Conservation (phyloP, 2,329 filamentous ascomycete species). For the Cladosporium colombiae region DNA sequence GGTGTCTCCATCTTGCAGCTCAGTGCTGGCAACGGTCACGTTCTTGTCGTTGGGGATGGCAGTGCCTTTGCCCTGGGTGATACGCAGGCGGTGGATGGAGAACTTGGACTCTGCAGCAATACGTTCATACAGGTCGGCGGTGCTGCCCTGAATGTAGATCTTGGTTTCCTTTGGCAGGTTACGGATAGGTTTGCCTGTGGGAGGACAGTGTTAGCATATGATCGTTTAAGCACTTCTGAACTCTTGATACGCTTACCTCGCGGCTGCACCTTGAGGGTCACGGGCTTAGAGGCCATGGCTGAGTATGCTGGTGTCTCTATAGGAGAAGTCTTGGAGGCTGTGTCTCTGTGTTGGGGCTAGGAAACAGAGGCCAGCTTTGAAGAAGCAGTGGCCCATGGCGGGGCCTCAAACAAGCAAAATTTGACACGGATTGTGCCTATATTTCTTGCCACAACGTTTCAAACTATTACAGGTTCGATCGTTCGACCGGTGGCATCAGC, state of each 20-base stretch:
- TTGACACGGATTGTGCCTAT: background rate
- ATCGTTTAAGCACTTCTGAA: background rate
- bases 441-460: background rate
- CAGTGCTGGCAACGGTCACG: slow-evolving; percentile 55
- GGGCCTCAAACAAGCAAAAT: background rate
- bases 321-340: background rate
- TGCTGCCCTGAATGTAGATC: slow-evolving; percentile 53
- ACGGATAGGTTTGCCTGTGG: slow-evolving; percentile 61
- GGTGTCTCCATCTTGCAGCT: slow-evolving; percentile 59
- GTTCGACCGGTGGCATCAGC: background rate
- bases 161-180: slow-evolving; percentile 59
- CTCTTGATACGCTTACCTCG: slow-evolving; percentile 40
- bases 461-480: background rate
- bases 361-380: slow-evolving; percentile 8
- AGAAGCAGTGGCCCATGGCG: background rate
- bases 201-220: slow-evolving; percentile 8
- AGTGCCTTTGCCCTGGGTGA: slow-evolving; percentile 65
- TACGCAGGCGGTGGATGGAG: slow-evolving; percentile 60
- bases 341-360: slow-evolving; percentile 5
- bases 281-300: slow-evolving; percentile 45
- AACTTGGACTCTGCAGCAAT: slow-evolving; percentile 57
- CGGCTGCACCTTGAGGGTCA: slow-evolving; percentile 48
- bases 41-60: slow-evolving; percentile 57
- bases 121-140: slow-evolving; percentile 58
- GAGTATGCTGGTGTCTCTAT: background rate